Conservation (phyloP, 768 basidiomycete genomes). For the Suillus paluster region DNA sequence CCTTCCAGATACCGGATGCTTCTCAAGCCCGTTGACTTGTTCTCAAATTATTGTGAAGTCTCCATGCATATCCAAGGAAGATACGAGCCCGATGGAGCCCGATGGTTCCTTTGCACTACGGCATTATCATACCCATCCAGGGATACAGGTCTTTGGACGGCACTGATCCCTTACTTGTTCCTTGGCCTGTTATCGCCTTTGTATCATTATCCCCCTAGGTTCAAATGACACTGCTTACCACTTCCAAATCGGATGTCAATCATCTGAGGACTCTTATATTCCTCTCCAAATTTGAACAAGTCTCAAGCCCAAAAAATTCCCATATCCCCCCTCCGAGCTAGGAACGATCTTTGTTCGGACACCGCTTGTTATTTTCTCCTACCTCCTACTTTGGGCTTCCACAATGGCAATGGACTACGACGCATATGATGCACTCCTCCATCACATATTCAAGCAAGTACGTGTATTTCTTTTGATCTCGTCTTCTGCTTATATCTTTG, state of each 20-base stretch:
- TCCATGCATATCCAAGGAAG: background rate
- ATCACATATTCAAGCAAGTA: constrained; percentile 79
- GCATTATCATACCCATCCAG: background rate
- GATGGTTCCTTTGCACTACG: background rate
- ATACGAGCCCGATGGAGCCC: constrained; percentile 1
- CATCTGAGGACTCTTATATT: constrained; percentile 21
- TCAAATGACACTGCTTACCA: background rate
- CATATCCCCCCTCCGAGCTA: constrained; percentile 3
- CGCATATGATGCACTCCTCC: constrained; percentile 77
- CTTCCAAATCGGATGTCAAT: background rate
- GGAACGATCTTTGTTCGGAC: background rate
- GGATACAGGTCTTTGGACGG: background rate
- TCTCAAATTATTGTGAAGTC: background rate
- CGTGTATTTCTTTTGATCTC: constrained; percentile 18
- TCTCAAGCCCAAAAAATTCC: constrained; percentile 3
- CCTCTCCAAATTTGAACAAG: background rate
- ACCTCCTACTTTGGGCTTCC: background rate
- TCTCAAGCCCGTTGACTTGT: background rate
- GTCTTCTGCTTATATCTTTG: constrained; percentile 8
- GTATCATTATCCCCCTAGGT: background rate
- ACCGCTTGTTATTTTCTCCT: background rate
- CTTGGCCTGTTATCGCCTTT: background rate
- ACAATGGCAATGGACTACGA: constrained; percentile 58
- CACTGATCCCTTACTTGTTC: background rate
- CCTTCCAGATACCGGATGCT: background rate